Evolutionary conservation across 345 rosid species (phyloP), one percentile per base, ranked within the genome.

Genomic region (Theobroma cacao): DNA sequence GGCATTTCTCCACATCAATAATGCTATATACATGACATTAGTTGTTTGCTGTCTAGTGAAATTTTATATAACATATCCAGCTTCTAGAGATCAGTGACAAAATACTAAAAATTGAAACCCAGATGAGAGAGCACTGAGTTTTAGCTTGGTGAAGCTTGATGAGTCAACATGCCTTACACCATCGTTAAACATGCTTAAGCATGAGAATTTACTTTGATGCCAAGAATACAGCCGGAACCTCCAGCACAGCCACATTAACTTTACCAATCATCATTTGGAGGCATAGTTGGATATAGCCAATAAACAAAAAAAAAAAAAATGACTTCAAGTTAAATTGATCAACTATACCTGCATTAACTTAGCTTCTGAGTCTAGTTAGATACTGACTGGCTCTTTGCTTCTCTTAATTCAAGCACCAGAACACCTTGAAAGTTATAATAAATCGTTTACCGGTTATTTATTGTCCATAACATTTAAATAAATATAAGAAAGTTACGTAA

Each of bases 331-430:
- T 71, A 30, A 33, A 55, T 60, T n/a, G 38, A 41, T 66, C 24
- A 17, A 43, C 1, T 12, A 41, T 73, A 82, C 85, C 85, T 78
- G 55, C 53, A 75, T 6, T 65, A 82, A 36, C 70, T 70, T 79
- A 24, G 28, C 48, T 79, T 64, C 70, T 18, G 81, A 70, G 18
- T 63, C 60, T 28, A 63, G 40, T 61, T 20, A 75, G 28, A 69
- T 79, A 82, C 24, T 55, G 66, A 56, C 56, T 40, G 55, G 79
- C 82, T 55, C 82, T 79, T 79, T 38, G 64, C 34, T 75, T 76
- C 79, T 82, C 85, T 67, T 68, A 74, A 53, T 24, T 64, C 75
- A 79, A 76, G 85, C 82, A 79, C 82, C 82, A 76, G 64, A 26
- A 65, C 53, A 59, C 80, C 85, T 79, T 62, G 20, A 76, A 82